Percentiles rank a stretch among this genome's conserved stretches.
These are phyloP conservation scores for Fraxinus dipetala DNA, from an alignment of 305 asterid species.

Conservation along the genomic window DNA sequence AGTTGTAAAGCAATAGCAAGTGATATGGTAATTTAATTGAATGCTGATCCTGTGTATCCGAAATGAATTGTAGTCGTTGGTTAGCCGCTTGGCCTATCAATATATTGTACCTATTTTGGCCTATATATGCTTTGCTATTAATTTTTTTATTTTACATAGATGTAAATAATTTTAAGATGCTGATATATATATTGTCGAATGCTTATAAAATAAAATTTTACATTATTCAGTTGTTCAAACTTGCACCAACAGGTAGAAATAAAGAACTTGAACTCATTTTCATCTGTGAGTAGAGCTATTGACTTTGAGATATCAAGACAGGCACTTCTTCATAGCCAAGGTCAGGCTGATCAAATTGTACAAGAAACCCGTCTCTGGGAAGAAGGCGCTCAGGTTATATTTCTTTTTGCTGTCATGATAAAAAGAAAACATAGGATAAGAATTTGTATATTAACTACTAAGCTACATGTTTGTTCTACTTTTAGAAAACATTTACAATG, in stretches of 20 bases:
- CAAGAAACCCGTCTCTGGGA: conserved; percentile 99
- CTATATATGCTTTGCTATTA: neutral
- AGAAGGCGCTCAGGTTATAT: conserved; percentile 91
- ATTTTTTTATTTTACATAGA: neutral
- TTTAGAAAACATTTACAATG: conserved; percentile 91
- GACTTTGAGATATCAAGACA: conserved; percentile 93
- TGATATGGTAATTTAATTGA: neutral
- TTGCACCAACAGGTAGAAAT: conserved; percentile 74
- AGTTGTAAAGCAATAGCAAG: neutral
- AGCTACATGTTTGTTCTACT: conserved; percentile 23
- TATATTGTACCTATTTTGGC: neutral
- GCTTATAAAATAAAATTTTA: neutral
- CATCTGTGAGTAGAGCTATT: conserved; percentile 89
- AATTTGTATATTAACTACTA: conserved; percentile 9
- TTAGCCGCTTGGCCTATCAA: neutral
- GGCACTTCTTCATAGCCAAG: conserved; percentile 72
- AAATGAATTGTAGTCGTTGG: neutral
- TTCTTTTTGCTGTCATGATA: conserved; percentile 19
- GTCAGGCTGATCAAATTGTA: conserved; percentile 75
- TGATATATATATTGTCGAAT: neutral
- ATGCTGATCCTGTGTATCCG: neutral
- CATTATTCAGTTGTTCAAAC: conserved; percentile 15
- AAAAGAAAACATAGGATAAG: neutral
- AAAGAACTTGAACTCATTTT: conserved; percentile 91
- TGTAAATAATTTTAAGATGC: neutral